Evolutionary conservation across 768 basidiomycete genomes (phyloP).

Genomic region (Rhodotorula taiwanensis): DNA sequence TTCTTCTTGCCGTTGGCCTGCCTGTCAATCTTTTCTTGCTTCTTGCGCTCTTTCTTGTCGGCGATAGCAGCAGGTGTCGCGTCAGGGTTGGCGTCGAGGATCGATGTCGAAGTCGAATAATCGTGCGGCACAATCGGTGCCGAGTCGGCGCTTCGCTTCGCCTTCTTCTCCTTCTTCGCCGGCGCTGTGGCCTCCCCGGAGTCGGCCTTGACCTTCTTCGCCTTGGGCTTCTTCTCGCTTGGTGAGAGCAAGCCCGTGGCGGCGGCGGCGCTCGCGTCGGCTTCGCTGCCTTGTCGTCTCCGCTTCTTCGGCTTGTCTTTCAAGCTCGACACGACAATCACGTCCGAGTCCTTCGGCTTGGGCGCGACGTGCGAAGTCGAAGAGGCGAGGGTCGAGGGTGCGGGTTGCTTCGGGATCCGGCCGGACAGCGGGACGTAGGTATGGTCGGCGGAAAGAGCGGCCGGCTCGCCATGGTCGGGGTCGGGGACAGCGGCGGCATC

Average conservation of each 20-base stretch:
- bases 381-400: background rate
- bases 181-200: background rate
- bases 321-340: slow-evolving; percentile 28
- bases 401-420: slow-evolving; percentile 9
- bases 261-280: background rate
- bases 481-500: background rate
- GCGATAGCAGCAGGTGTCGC: slow-evolving; percentile 3
- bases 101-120: slow-evolving; percentile 10
- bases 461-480: background rate
- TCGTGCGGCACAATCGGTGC: slow-evolving; percentile 23
- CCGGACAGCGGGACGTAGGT: slow-evolving; percentile 30
- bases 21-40: slow-evolving; percentile 10
- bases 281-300: background rate
- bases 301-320: slow-evolving; percentile 37
- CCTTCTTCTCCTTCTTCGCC: slow-evolving; percentile 25
- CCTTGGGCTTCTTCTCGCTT: background rate
- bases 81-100: slow-evolving; percentile 19
- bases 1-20: background rate
- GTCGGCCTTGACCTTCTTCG: background rate
- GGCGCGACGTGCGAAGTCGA: background rate
- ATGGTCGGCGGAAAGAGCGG: slow-evolving; percentile 13
- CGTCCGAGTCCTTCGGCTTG: slow-evolving; percentile 22
- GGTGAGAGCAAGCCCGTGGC: background rate
- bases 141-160: background rate
- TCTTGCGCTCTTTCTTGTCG: slow-evolving; percentile 25